Evolutionary conservation across 2,329 filamentous ascomycete genomes (phyloP).

Genomic region (Colletotrichum zoysiae): DNA sequence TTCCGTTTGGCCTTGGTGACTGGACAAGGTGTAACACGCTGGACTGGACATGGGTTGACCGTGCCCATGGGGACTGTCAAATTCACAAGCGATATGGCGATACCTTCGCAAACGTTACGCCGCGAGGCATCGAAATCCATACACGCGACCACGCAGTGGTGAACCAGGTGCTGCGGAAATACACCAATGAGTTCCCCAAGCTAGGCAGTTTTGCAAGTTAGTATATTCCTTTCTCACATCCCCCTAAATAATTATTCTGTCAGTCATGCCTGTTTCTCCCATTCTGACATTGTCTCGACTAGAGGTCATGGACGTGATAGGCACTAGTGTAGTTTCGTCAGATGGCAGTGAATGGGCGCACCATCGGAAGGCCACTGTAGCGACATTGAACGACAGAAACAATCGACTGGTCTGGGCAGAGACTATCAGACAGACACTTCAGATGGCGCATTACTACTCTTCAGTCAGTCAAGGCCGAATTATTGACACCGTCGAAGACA

Average conservation of each 20-base stretch:
- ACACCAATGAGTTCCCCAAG: constrained; percentile 3
- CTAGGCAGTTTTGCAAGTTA: constrained; percentile 6
- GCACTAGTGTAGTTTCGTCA: constrained; percentile 7
- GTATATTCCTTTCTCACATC: background rate
- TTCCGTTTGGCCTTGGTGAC: background rate
- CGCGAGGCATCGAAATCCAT: constrained; percentile 16
- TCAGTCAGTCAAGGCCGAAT: background rate
- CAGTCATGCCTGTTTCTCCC: background rate
- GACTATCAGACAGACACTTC: background rate
- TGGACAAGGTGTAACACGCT: constrained; percentile 6
- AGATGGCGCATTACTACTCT: constrained; percentile 1
- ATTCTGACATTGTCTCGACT: background rate
- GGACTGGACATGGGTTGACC: constrained; percentile 20
- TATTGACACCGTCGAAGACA: constrained; percentile 1
- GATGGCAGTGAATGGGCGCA: constrained; percentile 5
- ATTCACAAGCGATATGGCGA: constrained; percentile 14
- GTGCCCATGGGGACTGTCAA: background rate
- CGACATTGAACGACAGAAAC: constrained; percentile 8
- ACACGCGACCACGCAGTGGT: constrained; percentile 6
- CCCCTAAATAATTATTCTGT: background rate
- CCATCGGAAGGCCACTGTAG: constrained; percentile 13
- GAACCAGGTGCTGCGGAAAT: background rate
- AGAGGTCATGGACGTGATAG: constrained; percentile 2
- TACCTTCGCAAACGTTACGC: constrained; percentile 14
- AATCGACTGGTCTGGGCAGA: constrained; percentile 9